Evolutionary conservation across 768 basidiomycete species (phyloP), one percentile per base, ranked within the genome.

Genomic region (Suillus bovinus): DNA sequence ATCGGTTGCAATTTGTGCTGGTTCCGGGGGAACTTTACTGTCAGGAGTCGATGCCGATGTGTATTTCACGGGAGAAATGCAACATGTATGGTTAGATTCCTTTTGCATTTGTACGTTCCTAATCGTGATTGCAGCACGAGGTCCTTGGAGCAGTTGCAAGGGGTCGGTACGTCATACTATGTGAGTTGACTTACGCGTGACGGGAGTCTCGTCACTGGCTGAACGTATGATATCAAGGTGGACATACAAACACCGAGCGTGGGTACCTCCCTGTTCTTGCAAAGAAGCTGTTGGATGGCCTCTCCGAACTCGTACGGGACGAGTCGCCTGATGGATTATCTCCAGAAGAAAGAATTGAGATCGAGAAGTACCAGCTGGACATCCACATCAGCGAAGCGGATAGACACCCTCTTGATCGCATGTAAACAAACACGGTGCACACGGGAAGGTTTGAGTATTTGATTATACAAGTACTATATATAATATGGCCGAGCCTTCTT

Each of bases 161-260:
- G 47, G 92, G 93, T 38, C 86, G 80, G 69, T 84, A 91, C 71
- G 89, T 97, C 71, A 83, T 97, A 65, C 82, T 97, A 60, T 94
- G 94, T 89, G 77, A 80, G 90, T 73, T 4, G 60, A 41, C 29
- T 59, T 34, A 61, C 42, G 42, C 34, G 56, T 59, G 50, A 22
- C 20, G 61, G 63, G 64, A 58, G 67, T 59, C 44, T 57, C 58
- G 47, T 47, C 34, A 22, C 17, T 63, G 39, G n/a, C 17, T 63
- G 39, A 61, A 56, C 55, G 62, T 60, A 63, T 70, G 62, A 61
- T 65, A 61, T 31, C 42, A 66, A 93, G 91, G 90, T 72, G 93
- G 93, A 20, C 96, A 98, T 76, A 91, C 93, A 17, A 95, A 95
- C 76, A 96, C 96, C 49, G 96, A 99, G 78, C 90, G 96, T 36